A percentile compares a stretch with the other conserved stretches of the same genome.
Conservation (phyloP, 768 basidiomycete species). For the Nidularia sp. region DNA sequence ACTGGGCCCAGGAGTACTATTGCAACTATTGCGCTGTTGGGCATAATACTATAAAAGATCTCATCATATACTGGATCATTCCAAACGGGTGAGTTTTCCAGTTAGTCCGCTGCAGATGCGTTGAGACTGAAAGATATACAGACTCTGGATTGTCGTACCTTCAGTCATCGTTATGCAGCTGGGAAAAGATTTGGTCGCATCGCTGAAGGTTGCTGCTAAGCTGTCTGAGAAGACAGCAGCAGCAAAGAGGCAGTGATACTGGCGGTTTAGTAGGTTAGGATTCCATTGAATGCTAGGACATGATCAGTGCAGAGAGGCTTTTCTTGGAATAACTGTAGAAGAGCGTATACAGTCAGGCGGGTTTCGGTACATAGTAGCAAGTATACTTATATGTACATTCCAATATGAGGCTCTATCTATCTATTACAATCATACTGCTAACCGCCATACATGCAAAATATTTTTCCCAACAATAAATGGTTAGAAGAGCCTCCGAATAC, state of each 20-base stretch:
- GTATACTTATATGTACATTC: too few relatives aligned
- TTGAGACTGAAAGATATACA: conserved; percentile 16
- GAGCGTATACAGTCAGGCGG: too few relatives aligned
- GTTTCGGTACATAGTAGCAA: too few relatives aligned
- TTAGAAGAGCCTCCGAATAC: too few relatives aligned
- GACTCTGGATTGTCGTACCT: conserved; percentile 79
- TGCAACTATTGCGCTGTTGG: conserved; percentile 71
- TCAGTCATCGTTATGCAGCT: conserved; percentile 53
- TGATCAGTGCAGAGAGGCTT: too few relatives aligned
- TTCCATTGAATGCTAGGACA: background rate
- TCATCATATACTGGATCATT: conserved; percentile 64
- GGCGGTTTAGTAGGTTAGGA: background rate
- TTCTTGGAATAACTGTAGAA: too few relatives aligned
- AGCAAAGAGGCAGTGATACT: background rate
- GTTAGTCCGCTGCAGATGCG: background rate
- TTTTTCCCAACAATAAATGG: too few relatives aligned
- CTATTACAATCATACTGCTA: too few relatives aligned
- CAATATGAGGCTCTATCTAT: too few relatives aligned
- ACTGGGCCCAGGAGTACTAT: conserved; percentile 76
- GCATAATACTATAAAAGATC: conserved; percentile 55
- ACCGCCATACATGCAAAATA: too few relatives aligned
- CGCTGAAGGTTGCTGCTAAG: conserved; percentile 25
- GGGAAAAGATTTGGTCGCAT: conserved; percentile 54
- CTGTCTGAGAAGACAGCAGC: conserved; percentile 3
- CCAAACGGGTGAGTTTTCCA: conserved; percentile 66